These are phyloP conservation scores for Ambrosia hybrid DNA, from an alignment of 140 eudicot species.

Conservation along the genomic window DNA sequence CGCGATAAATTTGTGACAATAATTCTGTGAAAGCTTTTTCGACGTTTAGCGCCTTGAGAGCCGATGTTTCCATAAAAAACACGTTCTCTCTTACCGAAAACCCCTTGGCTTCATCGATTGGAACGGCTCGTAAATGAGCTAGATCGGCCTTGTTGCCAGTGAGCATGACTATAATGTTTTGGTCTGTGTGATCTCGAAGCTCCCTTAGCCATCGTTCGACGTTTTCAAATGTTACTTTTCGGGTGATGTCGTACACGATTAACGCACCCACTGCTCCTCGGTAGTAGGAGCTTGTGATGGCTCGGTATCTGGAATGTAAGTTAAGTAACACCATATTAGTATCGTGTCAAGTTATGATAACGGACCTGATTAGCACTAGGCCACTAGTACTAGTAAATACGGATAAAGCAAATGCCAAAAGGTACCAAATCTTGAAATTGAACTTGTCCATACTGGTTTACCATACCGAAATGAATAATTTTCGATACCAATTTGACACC, in stretches of 20 bases:
- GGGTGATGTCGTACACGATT: constrained; percentile 62
- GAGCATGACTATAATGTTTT: constrained; percentile 12
- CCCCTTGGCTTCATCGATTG: constrained; percentile 16
- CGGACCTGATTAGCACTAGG: neutral
- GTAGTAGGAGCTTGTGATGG: constrained; percentile 66
- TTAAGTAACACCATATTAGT: neutral
- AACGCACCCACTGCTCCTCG: constrained; percentile 69
- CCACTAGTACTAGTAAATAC: no score
- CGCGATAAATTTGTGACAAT: constrained; percentile 46
- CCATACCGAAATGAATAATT: no score
- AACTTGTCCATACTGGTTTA: no score
- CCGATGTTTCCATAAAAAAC: constrained; percentile 63
- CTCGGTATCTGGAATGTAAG: constrained; percentile 45
- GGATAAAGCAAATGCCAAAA: no score
- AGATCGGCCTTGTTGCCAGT: constrained; percentile 66
- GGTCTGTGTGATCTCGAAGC: constrained; percentile 55
- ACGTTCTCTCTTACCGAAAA: constrained; percentile 38
- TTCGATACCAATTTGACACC: no score
- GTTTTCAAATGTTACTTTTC: constrained; percentile 59
- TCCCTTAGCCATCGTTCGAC: constrained; percentile 62
- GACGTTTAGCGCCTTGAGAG: constrained; percentile 55
- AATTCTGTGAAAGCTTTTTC: constrained; percentile 40
- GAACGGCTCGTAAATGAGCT: constrained; percentile 54
- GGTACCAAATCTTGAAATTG: no score
- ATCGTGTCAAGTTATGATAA: neutral